Percentiles rank a stretch among this genome's conserved stretches.
Conservation (phyloP, 768 basidiomycete species). For the Hygrophorus pudorinus region DNA sequence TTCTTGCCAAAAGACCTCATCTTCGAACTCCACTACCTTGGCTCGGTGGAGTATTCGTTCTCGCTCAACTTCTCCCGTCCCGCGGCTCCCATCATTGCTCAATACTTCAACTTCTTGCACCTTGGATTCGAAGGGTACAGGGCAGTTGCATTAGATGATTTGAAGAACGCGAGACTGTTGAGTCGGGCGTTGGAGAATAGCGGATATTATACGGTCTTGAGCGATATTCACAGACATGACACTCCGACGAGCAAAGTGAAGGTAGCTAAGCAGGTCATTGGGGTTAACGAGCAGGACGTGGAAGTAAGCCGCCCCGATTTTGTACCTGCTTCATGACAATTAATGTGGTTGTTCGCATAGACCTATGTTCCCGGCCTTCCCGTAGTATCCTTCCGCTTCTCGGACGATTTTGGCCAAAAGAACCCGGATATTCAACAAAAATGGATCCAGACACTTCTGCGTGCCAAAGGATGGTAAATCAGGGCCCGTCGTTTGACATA, state of each 20-base stretch:
- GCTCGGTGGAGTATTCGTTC: constrained; percentile 65
- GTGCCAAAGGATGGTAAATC: constrained; percentile 46
- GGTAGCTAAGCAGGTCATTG: constrained; percentile 23
- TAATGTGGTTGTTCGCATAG: constrained; percentile 17
- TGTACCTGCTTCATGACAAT: constrained; percentile 8
- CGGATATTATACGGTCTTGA: constrained; percentile 42
- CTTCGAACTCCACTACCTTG: constrained; percentile 55
- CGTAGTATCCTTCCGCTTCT: constrained; percentile 58
- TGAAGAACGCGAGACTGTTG: constrained; percentile 54
- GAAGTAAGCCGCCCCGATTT: constrained; percentile 33
- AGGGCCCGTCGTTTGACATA: constrained; percentile 8
- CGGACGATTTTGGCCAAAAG: constrained; percentile 42
- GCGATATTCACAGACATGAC: constrained; percentile 43
- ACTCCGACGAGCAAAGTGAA: constrained; percentile 15
- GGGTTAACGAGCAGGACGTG: constrained; percentile 39
- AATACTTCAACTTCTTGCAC: constrained; percentile 56
- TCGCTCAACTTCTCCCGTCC: constrained; percentile 56
- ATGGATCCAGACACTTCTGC: constrained; percentile 45
- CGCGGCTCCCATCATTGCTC: constrained; percentile 52
- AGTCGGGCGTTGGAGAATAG: constrained; percentile 51
- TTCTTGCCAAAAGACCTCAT: constrained; percentile 63
- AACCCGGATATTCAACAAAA: constrained; percentile 51
- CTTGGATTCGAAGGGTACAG: constrained; percentile 52
- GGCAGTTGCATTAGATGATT: constrained; percentile 34
- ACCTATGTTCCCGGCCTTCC: constrained; percentile 51